Percentiles rank a stretch among this genome's conserved stretches.
These are phyloP conservation scores for Gloeophyllum trabeum DNA, from an alignment of 768 basidiomycete genomes.

Conservation along the genomic window DNA sequence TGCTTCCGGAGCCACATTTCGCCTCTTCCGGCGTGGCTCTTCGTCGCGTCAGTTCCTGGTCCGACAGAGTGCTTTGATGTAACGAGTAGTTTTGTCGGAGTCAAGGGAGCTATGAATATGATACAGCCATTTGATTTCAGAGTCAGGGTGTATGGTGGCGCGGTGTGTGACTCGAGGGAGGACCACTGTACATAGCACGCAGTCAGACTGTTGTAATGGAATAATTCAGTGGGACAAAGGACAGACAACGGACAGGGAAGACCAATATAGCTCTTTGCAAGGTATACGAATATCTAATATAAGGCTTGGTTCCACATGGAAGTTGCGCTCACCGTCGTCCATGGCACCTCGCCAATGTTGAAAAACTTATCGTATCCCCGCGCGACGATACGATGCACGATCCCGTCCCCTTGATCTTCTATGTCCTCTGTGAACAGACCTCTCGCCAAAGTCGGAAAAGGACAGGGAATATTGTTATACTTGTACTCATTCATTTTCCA, in stretches of 20 bases:
- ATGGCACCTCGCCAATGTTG: conserved; percentile 92
- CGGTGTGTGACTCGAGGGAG: conserved; percentile 55
- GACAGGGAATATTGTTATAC: conserved; percentile 81
- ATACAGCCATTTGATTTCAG: conserved; percentile 96
- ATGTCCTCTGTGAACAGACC: conserved; percentile 72
- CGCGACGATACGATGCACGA: conserved; percentile 56
- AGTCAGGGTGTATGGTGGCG: conserved; percentile 73
- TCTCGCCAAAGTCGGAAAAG: conserved; percentile 91
- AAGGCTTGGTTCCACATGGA: neutral
- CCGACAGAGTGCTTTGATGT: conserved; percentile 93
- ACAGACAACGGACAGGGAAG: no score
- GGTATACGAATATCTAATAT: no score
- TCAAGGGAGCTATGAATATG: conserved; percentile 86
- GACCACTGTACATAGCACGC: conserved; percentile 62
- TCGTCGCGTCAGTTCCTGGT: conserved; percentile 22
- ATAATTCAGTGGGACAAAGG: no score
- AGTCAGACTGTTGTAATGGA: no score
- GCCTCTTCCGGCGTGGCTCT: conserved; percentile 76
- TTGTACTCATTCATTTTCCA: conserved; percentile 99
- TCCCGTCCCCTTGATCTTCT: conserved; percentile 17
- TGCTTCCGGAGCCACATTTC: conserved; percentile 75
- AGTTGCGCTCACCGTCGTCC: conserved; percentile 64
- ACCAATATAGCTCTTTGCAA: no score
- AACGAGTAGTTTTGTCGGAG: conserved; percentile 61
- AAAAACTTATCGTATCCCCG: conserved; percentile 99